A percentile compares a stretch with the other conserved stretches of the same genome.
These are phyloP conservation scores for Pythium aquatile DNA, from an alignment of 352 stramenopile species.

Conservation along the genomic window DNA sequence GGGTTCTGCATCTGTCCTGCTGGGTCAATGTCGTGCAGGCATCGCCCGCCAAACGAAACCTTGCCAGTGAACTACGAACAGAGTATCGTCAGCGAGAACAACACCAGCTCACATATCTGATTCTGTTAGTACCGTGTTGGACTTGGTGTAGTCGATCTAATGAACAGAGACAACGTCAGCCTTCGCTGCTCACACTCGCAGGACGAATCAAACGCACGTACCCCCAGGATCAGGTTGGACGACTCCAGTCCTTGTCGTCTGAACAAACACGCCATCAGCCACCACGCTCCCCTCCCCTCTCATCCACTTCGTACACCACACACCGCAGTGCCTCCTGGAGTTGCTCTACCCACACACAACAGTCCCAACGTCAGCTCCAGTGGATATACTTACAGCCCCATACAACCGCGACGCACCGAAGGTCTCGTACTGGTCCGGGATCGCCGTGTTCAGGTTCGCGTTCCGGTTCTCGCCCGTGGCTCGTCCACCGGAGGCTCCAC, in stretches of 20 bases:
- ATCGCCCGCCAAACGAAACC: constrained; percentile 53
- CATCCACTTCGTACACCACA: background rate
- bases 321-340: constrained; percentile 63
- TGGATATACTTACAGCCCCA: background rate
- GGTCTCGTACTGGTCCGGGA: constrained; percentile 61
- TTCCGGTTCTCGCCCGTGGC: constrained; percentile 8
- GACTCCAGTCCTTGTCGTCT: constrained; percentile 60
- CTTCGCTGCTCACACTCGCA: background rate
- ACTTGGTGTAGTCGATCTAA: constrained; percentile 80
- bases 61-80: constrained; percentile 60
- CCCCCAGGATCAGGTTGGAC: constrained; percentile 66
- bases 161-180: background rate
- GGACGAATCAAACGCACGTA: constrained; percentile 25
- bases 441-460: constrained; percentile 36
- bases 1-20: constrained; percentile 44
- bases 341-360: constrained; percentile 38
- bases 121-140: constrained; percentile 46
- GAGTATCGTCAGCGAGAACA: background rate
- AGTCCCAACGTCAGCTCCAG: background rate
- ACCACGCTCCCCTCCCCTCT: background rate
- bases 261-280: background rate
- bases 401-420: constrained; percentile 34
- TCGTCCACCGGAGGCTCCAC: background rate
- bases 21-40: constrained; percentile 74
- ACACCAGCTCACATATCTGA: background rate